Conservation (phyloP, 2,329 filamentous ascomycete genomes). For the Calycina herbarum region DNA sequence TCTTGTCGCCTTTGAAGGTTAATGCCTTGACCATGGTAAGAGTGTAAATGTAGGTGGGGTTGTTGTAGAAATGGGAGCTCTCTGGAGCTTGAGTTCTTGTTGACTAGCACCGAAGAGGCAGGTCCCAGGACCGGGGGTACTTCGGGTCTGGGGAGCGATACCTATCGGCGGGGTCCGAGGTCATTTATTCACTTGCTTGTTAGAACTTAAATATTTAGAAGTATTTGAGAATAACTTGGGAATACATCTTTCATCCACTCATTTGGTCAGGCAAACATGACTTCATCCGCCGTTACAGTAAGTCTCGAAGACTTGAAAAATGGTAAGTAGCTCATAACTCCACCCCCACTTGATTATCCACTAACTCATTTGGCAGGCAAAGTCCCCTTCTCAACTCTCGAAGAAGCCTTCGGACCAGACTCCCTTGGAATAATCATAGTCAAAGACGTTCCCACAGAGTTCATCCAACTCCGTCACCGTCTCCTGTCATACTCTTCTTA, state of each 20-base stretch:
- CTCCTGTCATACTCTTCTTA: slow-evolving; percentile 87
- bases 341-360: neutral
- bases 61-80: neutral
- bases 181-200: neutral
- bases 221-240: neutral
- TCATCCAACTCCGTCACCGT: slow-evolving; percentile 67
- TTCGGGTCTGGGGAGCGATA: slow-evolving; percentile 6
- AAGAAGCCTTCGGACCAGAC: slow-evolving; percentile 83
- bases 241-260: neutral
- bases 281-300: slow-evolving; percentile 46
- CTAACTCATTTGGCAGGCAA: slow-evolving; percentile 49
- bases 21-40: slow-evolving; percentile 80
- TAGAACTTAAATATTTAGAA: neutral
- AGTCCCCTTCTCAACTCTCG: slow-evolving; percentile 66
- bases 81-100: neutral
- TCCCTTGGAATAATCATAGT: slow-evolving; percentile 94
- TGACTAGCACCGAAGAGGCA: slow-evolving; percentile 5
- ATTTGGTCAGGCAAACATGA: slow-evolving; percentile 21
- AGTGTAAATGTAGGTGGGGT: slow-evolving; percentile 10
- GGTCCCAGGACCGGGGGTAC: slow-evolving; percentile 10
- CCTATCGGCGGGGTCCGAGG: slow-evolving; percentile 10
- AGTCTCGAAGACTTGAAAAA: slow-evolving; percentile 60
- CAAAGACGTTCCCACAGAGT: slow-evolving; percentile 74
- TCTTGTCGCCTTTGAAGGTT: slow-evolving; percentile 96
- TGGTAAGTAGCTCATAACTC: slow-evolving; percentile 43